Conservation (phyloP, 106 monocot genomes). For the Apostasia shenzhenica region DNA sequence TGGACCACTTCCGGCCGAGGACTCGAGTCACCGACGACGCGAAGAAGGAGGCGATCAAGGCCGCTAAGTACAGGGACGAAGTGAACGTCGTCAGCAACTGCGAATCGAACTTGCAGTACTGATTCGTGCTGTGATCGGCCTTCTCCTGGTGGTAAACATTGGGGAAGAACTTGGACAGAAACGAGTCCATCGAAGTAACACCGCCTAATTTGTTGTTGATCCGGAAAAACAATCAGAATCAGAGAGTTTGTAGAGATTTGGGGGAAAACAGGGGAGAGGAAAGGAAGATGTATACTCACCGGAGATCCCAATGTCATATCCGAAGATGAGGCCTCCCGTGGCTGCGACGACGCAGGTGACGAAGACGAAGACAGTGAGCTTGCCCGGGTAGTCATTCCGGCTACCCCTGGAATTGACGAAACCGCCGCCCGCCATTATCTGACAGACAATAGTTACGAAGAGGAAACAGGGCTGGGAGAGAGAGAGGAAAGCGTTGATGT, state of each 20-base stretch:
- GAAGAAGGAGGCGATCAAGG: constrained; percentile 5
- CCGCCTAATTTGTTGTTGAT: constrained; percentile 1
- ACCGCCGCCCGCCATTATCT: constrained; percentile 7
- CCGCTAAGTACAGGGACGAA: constrained; percentile 15
- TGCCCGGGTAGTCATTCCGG: constrained; percentile 3
- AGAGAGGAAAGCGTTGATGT: neutral
- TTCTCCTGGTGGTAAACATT: constrained; percentile 7
- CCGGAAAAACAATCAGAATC: no score
- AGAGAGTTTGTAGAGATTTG: no score
- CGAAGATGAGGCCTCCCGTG: constrained; percentile 19
- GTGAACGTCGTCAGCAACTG: constrained; percentile 7
- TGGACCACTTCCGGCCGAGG: constrained; percentile 15
- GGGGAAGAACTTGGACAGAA: constrained; percentile 17
- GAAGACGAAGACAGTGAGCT: constrained; percentile 3
- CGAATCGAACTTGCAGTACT: no score
- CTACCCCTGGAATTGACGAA: neutral
- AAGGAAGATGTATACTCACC: neutral
- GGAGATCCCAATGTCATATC: constrained; percentile 17
- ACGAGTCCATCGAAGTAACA: constrained; percentile 22
- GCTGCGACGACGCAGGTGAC: constrained; percentile 13
- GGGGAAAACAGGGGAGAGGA: neutral
- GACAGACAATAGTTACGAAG: neutral
- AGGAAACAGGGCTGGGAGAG: neutral
- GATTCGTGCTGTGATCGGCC: no score
- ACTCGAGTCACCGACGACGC: constrained; percentile 9